Evolutionary conservation across 257 asterid genomes (phyloP).

Genomic region (Solanum tacnaense): DNA sequence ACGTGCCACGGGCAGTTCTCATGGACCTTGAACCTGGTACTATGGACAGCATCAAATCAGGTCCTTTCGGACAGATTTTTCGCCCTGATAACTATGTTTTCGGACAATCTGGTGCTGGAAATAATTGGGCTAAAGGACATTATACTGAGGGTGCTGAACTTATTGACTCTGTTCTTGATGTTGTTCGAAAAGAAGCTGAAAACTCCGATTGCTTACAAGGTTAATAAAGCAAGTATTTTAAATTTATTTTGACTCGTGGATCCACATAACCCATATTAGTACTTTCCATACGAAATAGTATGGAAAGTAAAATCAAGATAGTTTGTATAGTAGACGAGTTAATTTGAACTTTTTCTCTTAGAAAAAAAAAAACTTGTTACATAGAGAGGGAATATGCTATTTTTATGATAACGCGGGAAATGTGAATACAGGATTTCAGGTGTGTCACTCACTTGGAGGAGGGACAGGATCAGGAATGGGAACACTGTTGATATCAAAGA

Average conservation of each 20-base stretch:
- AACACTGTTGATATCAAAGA: conserved; percentile 12
- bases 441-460: conserved; percentile 22
- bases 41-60: conserved; percentile 14
- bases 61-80: conserved; percentile 15
- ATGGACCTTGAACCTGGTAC: conserved; percentile 26
- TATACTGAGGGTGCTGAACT: conserved; percentile 24
- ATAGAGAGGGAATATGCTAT: too few species aligned
- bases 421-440: conserved; percentile 11
- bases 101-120: conserved; percentile 23
- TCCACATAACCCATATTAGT: not conserved
- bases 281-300: not conserved
- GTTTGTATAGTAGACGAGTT: not conserved
- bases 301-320: not conserved
- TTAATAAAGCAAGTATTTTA: not conserved
- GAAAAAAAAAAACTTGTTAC: too few species aligned
- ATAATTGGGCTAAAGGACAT: conserved; percentile 23
- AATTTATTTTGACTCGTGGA: not conserved
- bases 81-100: conserved; percentile 17
- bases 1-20: conserved; percentile 15
- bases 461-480: conserved; percentile 26
- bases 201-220: conserved; percentile 21
- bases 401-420: not conserved
- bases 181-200: conserved; percentile 19
- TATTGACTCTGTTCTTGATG: conserved; percentile 21
- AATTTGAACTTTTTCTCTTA: not conserved